Base-by-base conservation (phyloP, 2,329 filamentous ascomycete genomes). In the Mycosphaerella sp. region DNA sequence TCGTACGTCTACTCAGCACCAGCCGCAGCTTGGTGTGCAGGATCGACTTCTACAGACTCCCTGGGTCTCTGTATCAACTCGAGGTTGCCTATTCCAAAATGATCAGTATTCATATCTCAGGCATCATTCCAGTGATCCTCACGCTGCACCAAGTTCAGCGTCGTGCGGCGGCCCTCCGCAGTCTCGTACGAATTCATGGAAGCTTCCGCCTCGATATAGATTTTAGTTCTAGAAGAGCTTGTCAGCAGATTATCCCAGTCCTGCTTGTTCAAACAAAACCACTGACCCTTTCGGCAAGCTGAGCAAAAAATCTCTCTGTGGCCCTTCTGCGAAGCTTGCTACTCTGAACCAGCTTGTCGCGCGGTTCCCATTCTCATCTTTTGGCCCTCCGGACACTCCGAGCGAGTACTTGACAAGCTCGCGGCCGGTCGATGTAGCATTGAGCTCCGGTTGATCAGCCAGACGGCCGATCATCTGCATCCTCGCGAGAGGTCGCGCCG, bases 391-490 rank as follows among this genome's bases (percentile, higher is more conserved):
- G 69, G 75, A 83, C 63, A 82, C 86, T 45, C 81, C 90, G 56
- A 98, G 74, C 4, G 82, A 74, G 69, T 95, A 97, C 63, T 79
- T 81, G 65, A 97, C 67, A 52, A 95, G 65, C 58, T 94, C 86
- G 57, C 78, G 78, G 52, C 89, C 89, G 46, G 75, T 84, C 63
- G 80, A 79, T 42, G 86, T 87, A 53, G 81, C 70, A 34, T 79
- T 76, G 59, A 89, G 64, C 76, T 96, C 90, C 52, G 93, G 91
- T 47, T 81, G 79, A 62, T 82, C 80, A 55, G 80, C 89, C 45
- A 98, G 82, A 70, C 89, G 86, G 66, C 93, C 93, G 62, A 96
- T 79, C 70, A 98, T 76, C 64, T 83, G 86, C 75, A 98, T 86
- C 71, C 84, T 86, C 61, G 93, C 87, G 60, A 93, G 66, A 57